Base-by-base conservation (phyloP, 1,284 basidiomycete species). In the Cutaneotrichosporon dermatis region DNA sequence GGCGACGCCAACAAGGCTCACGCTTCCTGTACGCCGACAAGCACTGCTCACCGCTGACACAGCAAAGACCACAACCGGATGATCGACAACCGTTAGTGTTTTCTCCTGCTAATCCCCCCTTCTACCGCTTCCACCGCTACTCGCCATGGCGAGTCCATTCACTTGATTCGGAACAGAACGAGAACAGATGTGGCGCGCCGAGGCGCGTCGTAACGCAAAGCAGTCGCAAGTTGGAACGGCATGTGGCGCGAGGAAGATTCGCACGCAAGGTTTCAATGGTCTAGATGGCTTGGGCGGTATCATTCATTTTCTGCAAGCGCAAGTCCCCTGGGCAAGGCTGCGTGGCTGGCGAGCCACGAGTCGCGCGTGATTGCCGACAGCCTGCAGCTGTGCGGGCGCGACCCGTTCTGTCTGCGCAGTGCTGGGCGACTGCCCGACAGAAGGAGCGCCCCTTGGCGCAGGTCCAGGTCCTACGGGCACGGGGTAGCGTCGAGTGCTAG, bases 81-180 rank as follows among this genome's bases (percentile, higher is more conserved):
- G 82, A 95, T 99, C 85, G 95, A 99, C 87, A 92, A 93, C 83
- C 96, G 94, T 98, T 89, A 93, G 94, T 96, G 87, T 61, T 42
- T 44, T 41, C 48, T 57, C 51, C 51, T 57, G 44, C 59, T 64
- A 50, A 63, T 59, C n/a, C 34, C 7, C 41, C 41, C 54, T 36
- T 57, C 55, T 44, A 35, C 45, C 53, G 25, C 25, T 25, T 25
- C 25, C 55, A 42, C 62, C 62, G 59, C 57, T 60, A 56, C 53
- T 54, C 48, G 60, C 60, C 51, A 37, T 41, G 15, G 41, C 52
- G 52, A 35, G 37, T 15, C 37, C 9, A 25, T 25, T 25, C 25
- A 25, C 15, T 6, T 51, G 50, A 35, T 49, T 36, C 34, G 46
- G 46, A 25, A 25, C 25, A 25, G 25, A 25, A 25, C 25, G 25